Evolutionary conservation across 345 rosid species (phyloP).

Genomic region (Litchi chinensis): DNA sequence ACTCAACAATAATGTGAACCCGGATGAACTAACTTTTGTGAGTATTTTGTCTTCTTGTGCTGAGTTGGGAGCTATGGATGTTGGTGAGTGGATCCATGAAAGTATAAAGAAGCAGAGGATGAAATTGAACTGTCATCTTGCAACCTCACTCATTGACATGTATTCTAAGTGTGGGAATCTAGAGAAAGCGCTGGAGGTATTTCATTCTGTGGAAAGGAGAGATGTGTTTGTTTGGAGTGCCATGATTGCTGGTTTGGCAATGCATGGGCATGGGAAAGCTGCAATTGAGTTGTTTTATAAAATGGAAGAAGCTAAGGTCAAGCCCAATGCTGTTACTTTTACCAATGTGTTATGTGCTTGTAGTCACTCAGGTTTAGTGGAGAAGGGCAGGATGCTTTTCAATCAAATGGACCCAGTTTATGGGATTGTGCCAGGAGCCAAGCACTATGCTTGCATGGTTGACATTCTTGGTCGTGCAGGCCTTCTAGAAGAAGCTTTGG

Average conservation of each 20-base stretch:
- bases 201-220: conserved; percentile 43
- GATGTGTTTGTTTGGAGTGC: conserved; percentile 78
- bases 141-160: conserved; percentile 76
- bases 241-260: conserved; percentile 75
- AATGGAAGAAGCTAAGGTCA: conserved; percentile 57
- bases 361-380: conserved; percentile 70
- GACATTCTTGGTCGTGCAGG: conserved; percentile 79
- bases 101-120: conserved; percentile 51
- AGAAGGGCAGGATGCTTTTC: conserved; percentile 57
- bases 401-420: conserved; percentile 49
- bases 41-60: conserved; percentile 68
- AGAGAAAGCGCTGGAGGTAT: conserved; percentile 65
- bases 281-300: conserved; percentile 56
- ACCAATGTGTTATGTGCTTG: conserved; percentile 70
- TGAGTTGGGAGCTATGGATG: conserved; percentile 62
- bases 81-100: conserved; percentile 57
- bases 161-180: conserved; percentile 79
- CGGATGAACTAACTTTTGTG: conserved; percentile 62
- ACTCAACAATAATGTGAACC: conserved; percentile 41
- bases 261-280: conserved; percentile 64
- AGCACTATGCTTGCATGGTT: conserved; percentile 76
- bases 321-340: conserved; percentile 68
- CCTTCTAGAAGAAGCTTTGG: conserved; percentile 60
- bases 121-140: conserved; percentile 53
- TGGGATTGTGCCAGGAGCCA: conserved; percentile 58